phyloP scores from a whole-genome alignment of 495 filamentous ascomycete species.

The Aspergillus conjunctus region DNA sequence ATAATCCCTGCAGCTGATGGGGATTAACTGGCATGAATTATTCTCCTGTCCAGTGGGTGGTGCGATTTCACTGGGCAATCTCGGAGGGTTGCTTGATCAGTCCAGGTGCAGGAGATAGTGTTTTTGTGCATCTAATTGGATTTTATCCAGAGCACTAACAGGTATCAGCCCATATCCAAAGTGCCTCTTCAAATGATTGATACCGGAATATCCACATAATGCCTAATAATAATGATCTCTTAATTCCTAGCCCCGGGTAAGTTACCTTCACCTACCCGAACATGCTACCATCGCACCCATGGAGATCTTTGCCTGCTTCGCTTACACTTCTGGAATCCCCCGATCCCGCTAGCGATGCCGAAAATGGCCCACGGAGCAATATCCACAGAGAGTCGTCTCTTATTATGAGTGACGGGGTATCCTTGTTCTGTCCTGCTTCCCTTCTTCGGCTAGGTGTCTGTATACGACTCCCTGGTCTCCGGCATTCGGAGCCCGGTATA shows the following conservation, averaged over 20 bases:
- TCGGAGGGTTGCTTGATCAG: slow-evolving; percentile 9
- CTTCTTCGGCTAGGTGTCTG: not conserved
- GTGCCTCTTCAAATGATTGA: not conserved
- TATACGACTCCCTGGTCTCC: too few relatives aligned
- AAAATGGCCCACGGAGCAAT: slow-evolving; percentile 24
- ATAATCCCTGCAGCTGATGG: slow-evolving; percentile 6
- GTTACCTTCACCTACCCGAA: not conserved
- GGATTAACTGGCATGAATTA: not conserved
- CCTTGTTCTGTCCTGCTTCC: not conserved
- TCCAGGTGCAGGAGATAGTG: slow-evolving; percentile 1
- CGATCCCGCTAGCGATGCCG: slow-evolving; percentile 26
- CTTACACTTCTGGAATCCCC: slow-evolving; percentile 15
- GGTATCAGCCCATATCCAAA: not conserved
- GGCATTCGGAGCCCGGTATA: not conserved
- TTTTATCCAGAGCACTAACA: not conserved
- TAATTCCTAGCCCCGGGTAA: not conserved
- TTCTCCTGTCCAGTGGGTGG: not conserved
- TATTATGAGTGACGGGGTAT: not conserved
- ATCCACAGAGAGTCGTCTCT: slow-evolving; percentile 17
- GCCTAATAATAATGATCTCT: not conserved
- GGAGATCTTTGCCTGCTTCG: slow-evolving; percentile 18
- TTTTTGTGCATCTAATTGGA: not conserved
- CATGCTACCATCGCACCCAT: not conserved
- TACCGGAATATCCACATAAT: not conserved
- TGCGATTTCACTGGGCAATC: not conserved